phyloP scores from a whole-genome alignment of 495 filamentous ascomycete genomes.

The Lophium mytilinum region DNA sequence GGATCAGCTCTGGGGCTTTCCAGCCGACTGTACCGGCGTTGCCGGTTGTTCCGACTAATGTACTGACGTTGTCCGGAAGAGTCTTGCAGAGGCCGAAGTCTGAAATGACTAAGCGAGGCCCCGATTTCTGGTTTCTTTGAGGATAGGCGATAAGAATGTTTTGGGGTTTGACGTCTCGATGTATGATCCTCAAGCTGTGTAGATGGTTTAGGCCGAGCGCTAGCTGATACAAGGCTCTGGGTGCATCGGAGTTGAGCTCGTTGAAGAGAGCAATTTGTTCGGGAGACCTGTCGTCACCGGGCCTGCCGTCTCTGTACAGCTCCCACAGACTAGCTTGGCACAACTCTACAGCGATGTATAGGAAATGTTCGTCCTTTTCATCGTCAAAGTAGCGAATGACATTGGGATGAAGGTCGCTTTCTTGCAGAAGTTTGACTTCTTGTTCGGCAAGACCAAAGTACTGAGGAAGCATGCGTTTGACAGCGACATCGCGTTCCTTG shows the following conservation, averaged over 20 bases:
- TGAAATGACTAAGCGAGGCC: conserved; percentile 78
- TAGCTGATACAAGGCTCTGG: conserved; percentile 72
- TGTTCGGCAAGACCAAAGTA: conserved; percentile 94
- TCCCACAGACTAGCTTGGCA: conserved; percentile 91
- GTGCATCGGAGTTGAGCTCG: conserved; percentile 44
- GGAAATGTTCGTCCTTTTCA: conserved; percentile 77
- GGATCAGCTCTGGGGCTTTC: conserved; percentile 88
- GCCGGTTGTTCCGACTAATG: conserved; percentile 86
- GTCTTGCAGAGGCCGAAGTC: conserved; percentile 98
- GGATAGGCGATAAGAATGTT: conserved; percentile 75
- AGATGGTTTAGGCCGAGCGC: conserved; percentile 79
- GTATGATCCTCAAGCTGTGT: conserved; percentile 87
- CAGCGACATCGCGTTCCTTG: conserved; percentile 80
- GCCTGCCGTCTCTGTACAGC: conserved; percentile 50
- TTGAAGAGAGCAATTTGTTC: conserved; percentile 43
- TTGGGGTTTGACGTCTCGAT: conserved; percentile 94
- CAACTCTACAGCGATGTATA: conserved; percentile 95
- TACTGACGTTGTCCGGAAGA: conserved; percentile 89
- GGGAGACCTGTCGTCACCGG: conserved; percentile 21
- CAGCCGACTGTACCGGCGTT: conserved; percentile 92
- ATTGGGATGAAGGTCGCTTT: conserved; percentile 92
- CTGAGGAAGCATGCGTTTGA: conserved; percentile 91
- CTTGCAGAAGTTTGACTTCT: conserved; percentile 79
- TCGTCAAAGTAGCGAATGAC: conserved; percentile 95
- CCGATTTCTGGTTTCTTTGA: conserved; percentile 38